These are phyloP conservation scores for Pezicula rhizophila DNA, from an alignment of 2,329 filamentous ascomycete genomes.

Conservation along the genomic window DNA sequence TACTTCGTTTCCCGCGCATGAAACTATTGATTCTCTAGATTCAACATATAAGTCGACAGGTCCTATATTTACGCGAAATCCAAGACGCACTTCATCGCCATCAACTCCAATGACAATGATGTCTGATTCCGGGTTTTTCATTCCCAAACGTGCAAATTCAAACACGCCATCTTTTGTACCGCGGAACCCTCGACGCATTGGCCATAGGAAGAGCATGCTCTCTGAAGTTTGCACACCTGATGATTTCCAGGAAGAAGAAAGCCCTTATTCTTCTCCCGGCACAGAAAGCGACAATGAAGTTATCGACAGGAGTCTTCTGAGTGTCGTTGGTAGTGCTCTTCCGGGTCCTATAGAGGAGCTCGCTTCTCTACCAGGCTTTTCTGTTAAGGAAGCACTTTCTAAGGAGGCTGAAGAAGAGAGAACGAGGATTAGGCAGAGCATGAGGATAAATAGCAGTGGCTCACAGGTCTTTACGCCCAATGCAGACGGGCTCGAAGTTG, in stretches of 20 bases:
- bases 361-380: not conserved
- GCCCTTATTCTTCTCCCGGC: not conserved
- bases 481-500: conserved; percentile 22
- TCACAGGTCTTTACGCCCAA: conserved; percentile 23
- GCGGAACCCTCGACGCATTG: conserved; percentile 3
- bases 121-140: not conserved
- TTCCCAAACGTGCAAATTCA: conserved; percentile 1
- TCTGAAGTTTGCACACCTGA: conserved; percentile 23
- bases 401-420: conserved; percentile 1
- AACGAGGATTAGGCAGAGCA: conserved; percentile 6
- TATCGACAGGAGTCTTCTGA: conserved; percentile 9
- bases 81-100: too few species aligned
- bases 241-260: conserved; percentile 5
- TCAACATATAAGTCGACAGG: too few species aligned
- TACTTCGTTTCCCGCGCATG: too few species aligned
- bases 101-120: too few species aligned
- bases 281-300: not conserved
- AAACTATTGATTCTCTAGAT: too few species aligned
- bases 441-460: conserved; percentile 22
- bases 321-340: conserved; percentile 10
- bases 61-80: too few species aligned
- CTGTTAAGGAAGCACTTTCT: not conserved
- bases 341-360: conserved; percentile 11
- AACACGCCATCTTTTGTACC: conserved; percentile 8
- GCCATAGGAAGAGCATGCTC: conserved; percentile 18